These are phyloP conservation scores for Vigna angularis DNA, from an alignment of 306 rosid genomes.

Conservation along the genomic window DNA sequence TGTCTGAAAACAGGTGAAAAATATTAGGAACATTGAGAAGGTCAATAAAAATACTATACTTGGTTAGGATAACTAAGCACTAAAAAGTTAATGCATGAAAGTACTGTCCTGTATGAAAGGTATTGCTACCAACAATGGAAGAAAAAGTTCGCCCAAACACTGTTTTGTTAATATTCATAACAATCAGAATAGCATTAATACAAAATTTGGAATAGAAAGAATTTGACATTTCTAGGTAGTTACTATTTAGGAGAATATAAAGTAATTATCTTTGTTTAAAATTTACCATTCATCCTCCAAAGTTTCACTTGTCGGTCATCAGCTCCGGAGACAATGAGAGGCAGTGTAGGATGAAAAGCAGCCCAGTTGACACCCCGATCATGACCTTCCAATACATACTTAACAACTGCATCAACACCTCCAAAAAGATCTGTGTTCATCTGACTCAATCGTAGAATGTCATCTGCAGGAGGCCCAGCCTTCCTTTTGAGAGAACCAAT, in stretches of 20 bases:
- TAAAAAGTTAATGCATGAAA: conserved; percentile 29
- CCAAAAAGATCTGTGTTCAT: conserved; percentile 98
- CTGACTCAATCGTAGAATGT: conserved; percentile 86
- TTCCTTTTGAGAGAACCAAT: conserved; percentile 90
- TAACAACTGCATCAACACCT: conserved; percentile 90
- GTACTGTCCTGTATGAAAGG: conserved; percentile 5
- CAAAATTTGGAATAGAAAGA: conserved; percentile 23
- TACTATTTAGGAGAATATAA: conserved; percentile 29
- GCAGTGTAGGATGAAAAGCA: conserved; percentile 90
- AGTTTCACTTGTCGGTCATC: conserved; percentile 96
- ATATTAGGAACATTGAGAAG: conserved; percentile 34
- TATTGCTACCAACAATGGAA: conserved; percentile 19
- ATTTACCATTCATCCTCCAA: conserved; percentile 95
- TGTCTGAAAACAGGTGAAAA: conserved; percentile 62
- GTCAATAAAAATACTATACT: conserved; percentile 2
- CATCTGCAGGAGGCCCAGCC: conserved; percentile 93
- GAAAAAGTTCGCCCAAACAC: conserved; percentile 31
- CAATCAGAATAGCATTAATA: conserved; percentile 15
- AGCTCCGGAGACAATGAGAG: conserved; percentile 96
- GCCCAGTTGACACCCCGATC: conserved; percentile 99
- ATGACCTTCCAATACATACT: conserved; percentile 97
- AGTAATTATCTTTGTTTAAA: conserved; percentile 27
- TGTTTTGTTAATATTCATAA: conserved; percentile 3
- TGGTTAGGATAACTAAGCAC: conserved; percentile 24
- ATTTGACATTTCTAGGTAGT: conserved; percentile 15